Conservation (phyloP, 345 rosid species). For the Hibiscus trionum region DNA sequence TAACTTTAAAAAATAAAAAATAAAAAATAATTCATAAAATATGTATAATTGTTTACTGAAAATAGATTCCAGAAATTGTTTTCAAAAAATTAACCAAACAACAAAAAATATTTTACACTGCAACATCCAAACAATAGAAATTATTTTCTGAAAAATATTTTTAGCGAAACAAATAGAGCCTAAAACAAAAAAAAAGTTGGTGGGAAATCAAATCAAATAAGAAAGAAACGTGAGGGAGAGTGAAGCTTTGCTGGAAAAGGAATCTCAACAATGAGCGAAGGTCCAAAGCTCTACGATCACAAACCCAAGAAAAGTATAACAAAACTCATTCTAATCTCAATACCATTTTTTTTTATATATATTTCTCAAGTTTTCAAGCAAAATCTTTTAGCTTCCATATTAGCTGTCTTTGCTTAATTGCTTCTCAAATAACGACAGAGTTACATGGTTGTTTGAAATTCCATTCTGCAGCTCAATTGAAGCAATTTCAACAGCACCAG, state of each 20-base stretch:
- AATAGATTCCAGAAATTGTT: too few relatives aligned
- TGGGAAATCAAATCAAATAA: neutral
- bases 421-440: neutral
- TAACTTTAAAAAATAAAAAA: too few relatives aligned
- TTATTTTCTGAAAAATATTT: too few relatives aligned
- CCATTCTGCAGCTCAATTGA: constrained; percentile 41
- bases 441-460: constrained; percentile 6
- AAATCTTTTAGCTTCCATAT: too few relatives aligned
- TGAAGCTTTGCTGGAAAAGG: neutral
- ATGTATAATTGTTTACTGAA: too few relatives aligned
- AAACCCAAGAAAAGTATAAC: constrained; percentile 64
- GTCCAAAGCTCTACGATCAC: constrained; percentile 62
- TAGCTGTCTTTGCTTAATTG: too few relatives aligned
- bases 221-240: neutral
- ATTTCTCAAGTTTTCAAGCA: too few relatives aligned
- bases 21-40: too few relatives aligned
- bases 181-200: neutral
- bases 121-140: too few relatives aligned
- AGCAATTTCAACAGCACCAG: constrained; percentile 36
- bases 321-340: neutral
- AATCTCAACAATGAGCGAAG: constrained; percentile 38
- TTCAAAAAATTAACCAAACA: too few relatives aligned
- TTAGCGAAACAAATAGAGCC: too few relatives aligned
- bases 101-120: too few relatives aligned
- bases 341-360: neutral